phyloP scores from a whole-genome alignment of 805 yeast species.

The Wickerhamomyces canadensis region DNA sequence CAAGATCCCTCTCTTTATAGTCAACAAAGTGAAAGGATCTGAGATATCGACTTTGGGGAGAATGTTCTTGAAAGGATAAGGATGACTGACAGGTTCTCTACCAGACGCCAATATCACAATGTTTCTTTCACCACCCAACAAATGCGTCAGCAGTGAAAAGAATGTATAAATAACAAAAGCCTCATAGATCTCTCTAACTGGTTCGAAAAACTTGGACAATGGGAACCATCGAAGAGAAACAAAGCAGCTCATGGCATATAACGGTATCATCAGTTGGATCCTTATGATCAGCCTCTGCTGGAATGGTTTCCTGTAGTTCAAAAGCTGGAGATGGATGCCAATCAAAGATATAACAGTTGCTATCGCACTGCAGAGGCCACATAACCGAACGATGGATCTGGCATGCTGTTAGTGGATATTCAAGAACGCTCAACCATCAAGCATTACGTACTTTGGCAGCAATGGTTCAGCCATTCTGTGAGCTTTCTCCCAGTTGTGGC shows the following conservation, averaged over 20 bases:
- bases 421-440: neutral
- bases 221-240: constrained; percentile 43
- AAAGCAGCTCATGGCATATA: constrained; percentile 71
- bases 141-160: constrained; percentile 71
- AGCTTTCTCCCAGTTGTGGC: too few relatives aligned
- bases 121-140: constrained; percentile 88
- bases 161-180: constrained; percentile 95
- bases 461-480: neutral
- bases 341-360: constrained; percentile 36
- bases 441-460: constrained; percentile 1
- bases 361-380: constrained; percentile 10
- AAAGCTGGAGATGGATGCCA: constrained; percentile 48
- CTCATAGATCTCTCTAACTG: constrained; percentile 84
- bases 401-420: neutral
- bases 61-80: constrained; percentile 44
- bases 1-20: constrained; percentile 75
- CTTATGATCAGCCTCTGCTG: constrained; percentile 84
- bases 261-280: constrained; percentile 75
- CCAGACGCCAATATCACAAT: constrained; percentile 71
- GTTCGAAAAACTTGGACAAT: constrained; percentile 51
- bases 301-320: constrained; percentile 80
- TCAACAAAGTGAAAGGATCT: constrained; percentile 75
- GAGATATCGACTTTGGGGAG: constrained; percentile 68
- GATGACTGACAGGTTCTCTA: constrained; percentile 63
- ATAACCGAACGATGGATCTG: constrained; percentile 4